Conservation (phyloP, 495 filamentous ascomycete species). For the Neurospora sp. region DNA sequence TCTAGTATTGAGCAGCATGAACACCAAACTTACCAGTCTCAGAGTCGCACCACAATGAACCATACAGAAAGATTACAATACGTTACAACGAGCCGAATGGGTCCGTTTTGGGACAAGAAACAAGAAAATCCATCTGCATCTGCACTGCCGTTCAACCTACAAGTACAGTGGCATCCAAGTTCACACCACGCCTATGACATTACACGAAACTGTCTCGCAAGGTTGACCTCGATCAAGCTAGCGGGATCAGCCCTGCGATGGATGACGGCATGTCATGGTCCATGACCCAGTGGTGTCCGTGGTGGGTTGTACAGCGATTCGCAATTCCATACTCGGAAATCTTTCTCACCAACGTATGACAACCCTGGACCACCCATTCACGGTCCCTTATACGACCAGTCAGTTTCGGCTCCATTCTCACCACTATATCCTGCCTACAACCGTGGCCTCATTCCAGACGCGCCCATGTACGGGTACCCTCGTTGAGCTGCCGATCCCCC, state of each 20-base stretch:
- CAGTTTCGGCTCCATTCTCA: background rate
- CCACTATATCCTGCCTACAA: background rate
- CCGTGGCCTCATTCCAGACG: background rate
- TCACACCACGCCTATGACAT: background rate
- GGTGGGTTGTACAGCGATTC: background rate
- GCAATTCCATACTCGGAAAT: background rate
- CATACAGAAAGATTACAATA: background rate
- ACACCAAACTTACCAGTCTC: background rate
- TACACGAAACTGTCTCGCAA: background rate
- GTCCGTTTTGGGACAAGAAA: background rate
- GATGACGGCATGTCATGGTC: background rate
- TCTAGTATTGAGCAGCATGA: background rate
- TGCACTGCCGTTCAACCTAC: background rate
- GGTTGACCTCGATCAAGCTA: background rate
- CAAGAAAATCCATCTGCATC: background rate
- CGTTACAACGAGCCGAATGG: background rate
- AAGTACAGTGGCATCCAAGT: background rate
- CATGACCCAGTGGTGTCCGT: background rate
- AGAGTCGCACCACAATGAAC: background rate
- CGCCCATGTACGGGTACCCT: background rate
- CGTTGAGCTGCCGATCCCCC: background rate
- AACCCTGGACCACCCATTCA: background rate
- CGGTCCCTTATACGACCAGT: background rate
- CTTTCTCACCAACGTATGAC: background rate
- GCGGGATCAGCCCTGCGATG: background rate